Conservation (phyloP, 2,329 filamentous ascomycete species). For the Acephala macrosclerotiorum region DNA sequence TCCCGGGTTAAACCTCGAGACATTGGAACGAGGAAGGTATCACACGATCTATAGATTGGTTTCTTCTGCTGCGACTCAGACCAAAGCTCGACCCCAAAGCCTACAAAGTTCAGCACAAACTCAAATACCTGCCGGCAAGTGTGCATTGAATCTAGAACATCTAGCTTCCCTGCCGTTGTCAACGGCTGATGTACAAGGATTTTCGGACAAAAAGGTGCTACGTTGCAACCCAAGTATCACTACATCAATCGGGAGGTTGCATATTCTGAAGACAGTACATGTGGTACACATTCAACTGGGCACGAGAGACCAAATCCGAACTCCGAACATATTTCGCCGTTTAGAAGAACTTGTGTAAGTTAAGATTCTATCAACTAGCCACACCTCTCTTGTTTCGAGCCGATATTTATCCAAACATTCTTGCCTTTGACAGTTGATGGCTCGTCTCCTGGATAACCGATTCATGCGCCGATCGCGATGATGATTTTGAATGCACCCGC, state of each 20-base stretch:
- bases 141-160: conserved; percentile 28
- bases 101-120: neutral
- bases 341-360: conserved; percentile 22
- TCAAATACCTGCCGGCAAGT: conserved; percentile 1
- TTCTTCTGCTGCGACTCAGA: conserved; percentile 7
- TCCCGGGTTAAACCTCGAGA: neutral
- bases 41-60: conserved; percentile 11
- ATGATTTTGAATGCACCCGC: conserved; percentile 29
- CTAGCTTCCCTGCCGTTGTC: conserved; percentile 28
- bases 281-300: conserved; percentile 15
- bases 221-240: conserved; percentile 24
- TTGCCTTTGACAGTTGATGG: conserved; percentile 3
- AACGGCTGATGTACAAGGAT: conserved; percentile 36
- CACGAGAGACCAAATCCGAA: neutral
- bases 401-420: conserved; percentile 13
- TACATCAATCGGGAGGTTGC: conserved; percentile 27
- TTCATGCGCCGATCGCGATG: conserved; percentile 23
- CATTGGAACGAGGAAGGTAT: conserved; percentile 8
- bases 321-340: conserved; percentile 11
- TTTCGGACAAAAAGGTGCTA: conserved; percentile 32
- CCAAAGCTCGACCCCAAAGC: conserved; percentile 1
- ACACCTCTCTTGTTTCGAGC: conserved; percentile 6
- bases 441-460: conserved; percentile 22
- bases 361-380: conserved; percentile 14
- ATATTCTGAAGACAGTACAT: conserved; percentile 30